Evolutionary conservation across 495 filamentous ascomycete species (phyloP).

Genomic region (Tetracladium marchalianum): DNA sequence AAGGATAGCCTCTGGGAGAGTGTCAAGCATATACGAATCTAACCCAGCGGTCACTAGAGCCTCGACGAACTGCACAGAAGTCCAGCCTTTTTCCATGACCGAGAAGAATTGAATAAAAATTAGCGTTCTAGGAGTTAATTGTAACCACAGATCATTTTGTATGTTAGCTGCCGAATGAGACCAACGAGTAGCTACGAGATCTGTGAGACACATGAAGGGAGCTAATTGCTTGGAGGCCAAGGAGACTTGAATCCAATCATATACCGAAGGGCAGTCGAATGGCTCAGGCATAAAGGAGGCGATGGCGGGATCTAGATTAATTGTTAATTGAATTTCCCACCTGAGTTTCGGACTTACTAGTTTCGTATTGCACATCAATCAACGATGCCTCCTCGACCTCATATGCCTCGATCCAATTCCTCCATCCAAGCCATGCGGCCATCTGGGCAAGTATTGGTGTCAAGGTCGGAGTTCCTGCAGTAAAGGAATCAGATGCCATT

Average conservation of each 20-base stretch:
- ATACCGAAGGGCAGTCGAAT: conserved; percentile 52
- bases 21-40: conserved; percentile 52
- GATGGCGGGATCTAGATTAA: conserved; percentile 7
- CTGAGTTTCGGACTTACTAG: conserved; percentile 2
- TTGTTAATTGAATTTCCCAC: background rate
- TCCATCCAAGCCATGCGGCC: conserved; percentile 76
- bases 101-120: conserved; percentile 52
- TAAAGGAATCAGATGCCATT: conserved; percentile 43
- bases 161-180: conserved; percentile 1
- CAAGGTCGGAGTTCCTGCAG: conserved; percentile 42
- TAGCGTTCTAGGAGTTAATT: conserved; percentile 51
- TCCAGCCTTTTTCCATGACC: conserved; percentile 25
- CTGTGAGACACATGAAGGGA: conserved; percentile 47
- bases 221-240: conserved; percentile 35
- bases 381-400: conserved; percentile 52
- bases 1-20: conserved; percentile 71
- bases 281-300: conserved; percentile 39
- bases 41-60: conserved; percentile 53
- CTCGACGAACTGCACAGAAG: conserved; percentile 41
- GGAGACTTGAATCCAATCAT: conserved; percentile 56
- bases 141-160: conserved; percentile 12
- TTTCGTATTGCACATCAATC: conserved; percentile 12
- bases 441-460: conserved; percentile 70
- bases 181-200: conserved; percentile 18
- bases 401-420: conserved; percentile 62